Evolutionary conservation across 768 basidiomycete genomes (phyloP), one percentile per base, ranked within the genome.

Genomic region (Boletus edulis): DNA sequence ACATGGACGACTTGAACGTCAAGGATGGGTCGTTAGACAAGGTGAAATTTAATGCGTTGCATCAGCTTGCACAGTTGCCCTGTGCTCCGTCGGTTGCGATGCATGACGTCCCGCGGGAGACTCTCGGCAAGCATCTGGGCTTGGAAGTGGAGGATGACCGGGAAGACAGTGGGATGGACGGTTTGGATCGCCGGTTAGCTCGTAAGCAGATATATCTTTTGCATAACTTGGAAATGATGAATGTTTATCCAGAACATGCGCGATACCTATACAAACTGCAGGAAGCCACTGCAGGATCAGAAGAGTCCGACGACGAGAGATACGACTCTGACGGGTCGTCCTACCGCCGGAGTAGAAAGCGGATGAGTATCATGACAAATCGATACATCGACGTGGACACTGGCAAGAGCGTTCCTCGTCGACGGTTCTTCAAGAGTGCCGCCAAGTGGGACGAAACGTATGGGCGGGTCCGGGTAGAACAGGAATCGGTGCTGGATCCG

Each of bases 1-100:
- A 98, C 66, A 92, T 96, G 89, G 94, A 97, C 57, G 93, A 98
- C 65, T 73, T 91, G 63, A 99, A 98, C 67, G 72, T 86, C 55
- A 82, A 81, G 58, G 89, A 95, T 61, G 83, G 82, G 11, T 89
- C 90, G 29, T 72, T 98, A 34, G 87, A 96, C 54, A 78, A 78
- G 62, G 87, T 95, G 51, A 82, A 87, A 87, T 91, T 73, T 69
- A 68, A 75, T 46, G 73, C 82, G 54, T 67, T 87, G 41, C 77
- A 82, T 44, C 79, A 82, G 41, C 73, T 90, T 4, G 74, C 80
- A 20, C 77, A 82, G 58, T 67, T 90, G 42, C 81, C 80, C 4
- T 80, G 82, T 52, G 92, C 91, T 0, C 97, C 97, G 1, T 91
- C 91, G 6, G 91, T 92, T 0, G 85, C 83, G 43, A 81, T 96